These are phyloP conservation scores for Diddensiella transvaalensis DNA, from an alignment of 805 yeast genomes.

Conservation along the genomic window DNA sequence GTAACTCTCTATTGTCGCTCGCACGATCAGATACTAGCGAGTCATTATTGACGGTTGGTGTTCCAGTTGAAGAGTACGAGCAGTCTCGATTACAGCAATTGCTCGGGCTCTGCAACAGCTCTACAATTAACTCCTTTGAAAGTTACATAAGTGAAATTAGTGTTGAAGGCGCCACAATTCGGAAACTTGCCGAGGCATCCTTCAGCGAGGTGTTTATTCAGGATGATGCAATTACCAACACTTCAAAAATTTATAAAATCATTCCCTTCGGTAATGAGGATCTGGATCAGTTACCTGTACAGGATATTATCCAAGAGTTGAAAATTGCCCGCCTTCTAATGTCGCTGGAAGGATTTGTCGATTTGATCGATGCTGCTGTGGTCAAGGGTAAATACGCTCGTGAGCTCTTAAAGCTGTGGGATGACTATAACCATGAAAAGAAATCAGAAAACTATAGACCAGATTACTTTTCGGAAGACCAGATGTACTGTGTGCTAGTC, in stretches of 20 bases:
- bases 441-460: conserved; percentile 40
- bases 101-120: conserved; percentile 37
- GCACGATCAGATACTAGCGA: conserved; percentile 19
- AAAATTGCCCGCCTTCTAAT: conserved; percentile 41
- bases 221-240: conserved; percentile 24
- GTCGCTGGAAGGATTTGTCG: conserved; percentile 43
- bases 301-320: conserved; percentile 46
- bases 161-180: conserved; percentile 27
- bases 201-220: conserved; percentile 44
- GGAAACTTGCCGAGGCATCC: conserved; percentile 46
- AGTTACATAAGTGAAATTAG: conserved; percentile 27
- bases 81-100: conserved; percentile 33
- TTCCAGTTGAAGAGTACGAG: conserved; percentile 37
- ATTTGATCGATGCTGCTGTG: conserved; percentile 42
- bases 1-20: conserved; percentile 46
- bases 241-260: conserved; percentile 43
- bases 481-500: conserved; percentile 35
- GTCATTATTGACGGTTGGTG: conserved; percentile 29
- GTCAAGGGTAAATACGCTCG: conserved; percentile 47
- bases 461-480: conserved; percentile 34
- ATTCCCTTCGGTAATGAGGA: conserved; percentile 50
- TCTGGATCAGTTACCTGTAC: conserved; percentile 40
- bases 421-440: conserved; percentile 32
- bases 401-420: conserved; percentile 44
- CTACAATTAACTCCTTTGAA: conserved; percentile 33